Percentiles rank a stretch among this genome's conserved stretches.
phyloP scores from a whole-genome alignment of 2,329 filamentous ascomycete genomes.

The Macrophomina tecta region DNA sequence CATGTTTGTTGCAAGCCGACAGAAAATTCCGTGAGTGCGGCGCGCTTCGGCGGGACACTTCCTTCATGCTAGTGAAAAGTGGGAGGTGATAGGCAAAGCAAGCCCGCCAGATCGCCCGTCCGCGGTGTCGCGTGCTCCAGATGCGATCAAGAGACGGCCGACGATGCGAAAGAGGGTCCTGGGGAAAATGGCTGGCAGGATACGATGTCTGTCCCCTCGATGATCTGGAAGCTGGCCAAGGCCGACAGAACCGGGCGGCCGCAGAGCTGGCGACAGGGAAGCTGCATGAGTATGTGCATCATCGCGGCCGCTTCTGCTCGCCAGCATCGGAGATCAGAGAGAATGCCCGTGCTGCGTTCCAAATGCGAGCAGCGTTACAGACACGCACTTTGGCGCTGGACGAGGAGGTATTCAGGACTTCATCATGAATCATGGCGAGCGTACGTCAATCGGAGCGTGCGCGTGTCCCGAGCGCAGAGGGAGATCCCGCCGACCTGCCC shows the following conservation, averaged over 20 bases:
- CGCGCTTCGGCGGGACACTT: slow-evolving; percentile 20
- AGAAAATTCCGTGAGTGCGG: slow-evolving; percentile 12
- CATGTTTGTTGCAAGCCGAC: slow-evolving; percentile 37
- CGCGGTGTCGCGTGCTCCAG: not conserved
- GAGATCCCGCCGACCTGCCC: not conserved
- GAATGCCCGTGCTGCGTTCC: not conserved
- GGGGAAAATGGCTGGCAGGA: slow-evolving; percentile 13
- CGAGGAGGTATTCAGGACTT: not conserved
- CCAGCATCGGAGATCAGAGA: not conserved
- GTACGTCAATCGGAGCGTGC: slow-evolving; percentile 12
- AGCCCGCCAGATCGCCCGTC: not conserved
- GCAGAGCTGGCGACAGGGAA: slow-evolving; percentile 24
- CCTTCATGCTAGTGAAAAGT: slow-evolving; percentile 26
- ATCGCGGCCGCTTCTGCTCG: slow-evolving; percentile 3
- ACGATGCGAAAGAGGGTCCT: slow-evolving; percentile 5
- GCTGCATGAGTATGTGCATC: slow-evolving; percentile 23
- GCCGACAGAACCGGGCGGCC: slow-evolving; percentile 20
- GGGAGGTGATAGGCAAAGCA: slow-evolving; percentile 22
- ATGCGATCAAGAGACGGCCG: not conserved
- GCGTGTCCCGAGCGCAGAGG: not conserved
- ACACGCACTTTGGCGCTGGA: not conserved
- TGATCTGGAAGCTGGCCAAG: slow-evolving; percentile 20
- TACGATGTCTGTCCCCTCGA: slow-evolving; percentile 22
- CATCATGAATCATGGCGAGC: not conserved
- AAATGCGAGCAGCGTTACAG: not conserved